Evolutionary conservation across 768 basidiomycete genomes (phyloP).

Genomic region (Boletus speciosus): DNA sequence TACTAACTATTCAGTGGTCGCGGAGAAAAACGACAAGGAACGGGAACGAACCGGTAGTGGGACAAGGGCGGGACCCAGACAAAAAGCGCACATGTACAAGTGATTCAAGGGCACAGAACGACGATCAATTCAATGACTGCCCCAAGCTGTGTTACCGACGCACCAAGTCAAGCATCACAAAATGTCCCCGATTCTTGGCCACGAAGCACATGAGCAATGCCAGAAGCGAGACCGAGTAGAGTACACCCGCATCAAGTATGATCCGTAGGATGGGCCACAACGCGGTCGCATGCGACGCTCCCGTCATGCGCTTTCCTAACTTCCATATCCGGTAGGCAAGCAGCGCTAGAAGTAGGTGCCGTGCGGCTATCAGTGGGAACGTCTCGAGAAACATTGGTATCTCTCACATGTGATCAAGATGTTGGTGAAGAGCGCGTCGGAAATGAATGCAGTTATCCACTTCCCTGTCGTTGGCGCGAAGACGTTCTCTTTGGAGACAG

Average conservation of each 20-base stretch:
- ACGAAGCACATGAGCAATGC: constrained; percentile 24
- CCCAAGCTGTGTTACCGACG: neutral
- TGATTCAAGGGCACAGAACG: neutral
- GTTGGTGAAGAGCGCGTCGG: constrained; percentile 20
- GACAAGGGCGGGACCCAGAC: too few relatives aligned
- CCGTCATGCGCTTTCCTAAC: constrained; percentile 8
- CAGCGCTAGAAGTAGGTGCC: constrained; percentile 8
- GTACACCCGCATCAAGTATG: constrained; percentile 22
- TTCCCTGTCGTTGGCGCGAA: constrained; percentile 13
- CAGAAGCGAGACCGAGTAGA: constrained; percentile 22
- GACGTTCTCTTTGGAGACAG: constrained; percentile 6
- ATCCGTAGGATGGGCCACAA: constrained; percentile 19
- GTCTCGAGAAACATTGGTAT: neutral
- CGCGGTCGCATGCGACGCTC: constrained; percentile 1
- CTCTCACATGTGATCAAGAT: constrained; percentile 18
- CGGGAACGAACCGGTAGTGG: neutral
- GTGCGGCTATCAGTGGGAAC: neutral
- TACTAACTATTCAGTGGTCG: neutral
- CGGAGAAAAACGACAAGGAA: neutral
- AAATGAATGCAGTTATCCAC: constrained; percentile 25
- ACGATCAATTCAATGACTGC: neutral
- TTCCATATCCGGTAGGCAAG: constrained; percentile 27
- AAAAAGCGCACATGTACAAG: too few relatives aligned
- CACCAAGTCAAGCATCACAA: constrained; percentile 23
- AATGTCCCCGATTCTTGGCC: constrained; percentile 15